Evolutionary conservation across 495 filamentous ascomycete genomes (phyloP).

Genomic region (Tetracladium setigerum): DNA sequence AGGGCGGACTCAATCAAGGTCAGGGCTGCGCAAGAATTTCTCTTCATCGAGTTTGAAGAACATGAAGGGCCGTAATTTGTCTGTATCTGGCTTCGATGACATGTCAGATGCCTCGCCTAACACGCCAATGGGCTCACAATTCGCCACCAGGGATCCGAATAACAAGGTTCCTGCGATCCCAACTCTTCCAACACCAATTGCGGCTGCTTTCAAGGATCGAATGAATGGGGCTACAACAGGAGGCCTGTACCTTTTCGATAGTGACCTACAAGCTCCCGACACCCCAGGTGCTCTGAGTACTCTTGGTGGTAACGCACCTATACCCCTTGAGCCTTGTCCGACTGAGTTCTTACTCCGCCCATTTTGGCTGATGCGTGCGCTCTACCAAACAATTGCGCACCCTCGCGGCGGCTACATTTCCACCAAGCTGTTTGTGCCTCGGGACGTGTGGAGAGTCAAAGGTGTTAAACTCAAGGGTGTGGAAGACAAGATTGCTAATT

Average conservation of each 20-base stretch:
- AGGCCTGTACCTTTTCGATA: slow-evolving; percentile 79
- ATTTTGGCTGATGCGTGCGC: slow-evolving; percentile 91
- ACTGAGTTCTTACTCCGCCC: slow-evolving; percentile 78
- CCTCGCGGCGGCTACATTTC: slow-evolving; percentile 88
- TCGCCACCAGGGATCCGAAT: slow-evolving; percentile 42
- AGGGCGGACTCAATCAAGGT: slow-evolving; percentile 22
- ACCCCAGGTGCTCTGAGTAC: slow-evolving; percentile 60
- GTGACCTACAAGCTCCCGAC: slow-evolving; percentile 68
- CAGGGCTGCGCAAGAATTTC: slow-evolving; percentile 65
- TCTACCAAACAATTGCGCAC: slow-evolving; percentile 89
- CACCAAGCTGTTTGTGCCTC: slow-evolving; percentile 80
- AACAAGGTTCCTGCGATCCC: slow-evolving; percentile 43
- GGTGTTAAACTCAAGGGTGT: slow-evolving; percentile 84
- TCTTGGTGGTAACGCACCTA: slow-evolving; percentile 45
- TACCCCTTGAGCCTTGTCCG: slow-evolving; percentile 85
- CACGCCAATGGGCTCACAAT: slow-evolving; percentile 65
- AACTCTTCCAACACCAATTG: slow-evolving; percentile 62
- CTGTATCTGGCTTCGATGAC: slow-evolving; percentile 63
- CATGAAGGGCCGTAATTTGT: slow-evolving; percentile 64
- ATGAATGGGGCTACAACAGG: slow-evolving; percentile 47
- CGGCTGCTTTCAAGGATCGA: slow-evolving; percentile 43
- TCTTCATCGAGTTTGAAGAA: slow-evolving; percentile 71
- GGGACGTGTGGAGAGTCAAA: slow-evolving; percentile 90
- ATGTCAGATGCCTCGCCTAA: slow-evolving; percentile 57
- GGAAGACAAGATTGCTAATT: slow-evolving; percentile 93